Evolutionary conservation across 345 rosid species (phyloP), one percentile per base, ranked within the genome.

Genomic region (Conringia planisiliqua): DNA sequence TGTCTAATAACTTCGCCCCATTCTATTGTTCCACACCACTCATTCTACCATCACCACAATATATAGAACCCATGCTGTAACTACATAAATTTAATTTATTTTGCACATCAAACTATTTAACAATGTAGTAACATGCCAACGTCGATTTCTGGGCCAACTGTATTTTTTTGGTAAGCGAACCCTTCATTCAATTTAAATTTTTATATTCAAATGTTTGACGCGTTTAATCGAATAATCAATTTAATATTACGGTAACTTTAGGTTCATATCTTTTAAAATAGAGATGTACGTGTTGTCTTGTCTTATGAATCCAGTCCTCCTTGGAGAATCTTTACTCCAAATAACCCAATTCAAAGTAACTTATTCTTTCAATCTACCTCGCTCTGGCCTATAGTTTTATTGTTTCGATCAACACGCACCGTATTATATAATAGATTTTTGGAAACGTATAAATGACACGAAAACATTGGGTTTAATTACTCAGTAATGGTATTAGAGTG

Each of bases 131-230:
- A 66, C 78, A 66, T 74, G 61, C 11, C 79, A 68, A 59, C 73
- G 50, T 59, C 35, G n/a, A 58, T 36, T 68, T 75, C 26, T 75
- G 43, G 79, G 66, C 79, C 68, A 75, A 50, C 68, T 50, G 35
- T 30, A 67, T 67, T 13, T 47, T 48, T 27, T 68, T 39, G 73
- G 79, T 67, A 75, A 75, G 73, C 73, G 32, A 67, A 67, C 79
- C 60, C 58, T 22, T 54, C 18, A n/a, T 44, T 5, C 30, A 43
- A 26, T 32, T 54, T 52, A 27, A 12, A 30, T 0, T 36, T 33
- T 11, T 17, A 62, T 17, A 51, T 6, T 12, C 4, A n/a, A 36
- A 46, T 24, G 6, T 17, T 47, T 48, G 68, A 62, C 62, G 32
- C 61, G 7, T 74, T 50, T 63, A 32, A 32, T 57, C n/a, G 24